phyloP scores from a whole-genome alignment of 257 asterid genomes.

The Nicotiana otophora region DNA sequence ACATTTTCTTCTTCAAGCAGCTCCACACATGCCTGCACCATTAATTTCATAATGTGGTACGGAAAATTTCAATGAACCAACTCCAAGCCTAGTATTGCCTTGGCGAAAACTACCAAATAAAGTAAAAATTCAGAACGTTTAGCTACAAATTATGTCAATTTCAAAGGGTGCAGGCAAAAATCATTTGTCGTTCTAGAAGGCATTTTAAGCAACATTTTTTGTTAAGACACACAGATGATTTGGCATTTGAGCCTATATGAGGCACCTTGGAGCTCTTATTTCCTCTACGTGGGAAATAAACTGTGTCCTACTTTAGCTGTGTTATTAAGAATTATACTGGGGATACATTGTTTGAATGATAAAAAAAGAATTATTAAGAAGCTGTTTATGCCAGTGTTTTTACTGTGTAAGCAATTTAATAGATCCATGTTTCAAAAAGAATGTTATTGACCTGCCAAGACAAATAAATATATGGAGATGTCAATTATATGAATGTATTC shows the following conservation, averaged over 20 bases:
- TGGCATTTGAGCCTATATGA: neutral
- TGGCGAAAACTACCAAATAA: neutral
- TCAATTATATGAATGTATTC: neutral
- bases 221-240: neutral
- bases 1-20: slow-evolving; percentile 67
- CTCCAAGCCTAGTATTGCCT: neutral
- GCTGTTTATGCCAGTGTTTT: neutral
- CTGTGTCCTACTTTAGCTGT: neutral
- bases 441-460: neutral
- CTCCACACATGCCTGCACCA: slow-evolving; percentile 61
- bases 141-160: neutral
- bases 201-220: neutral
- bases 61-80: neutral
- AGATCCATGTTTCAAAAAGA: neutral
- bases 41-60: neutral
- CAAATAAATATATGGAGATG: neutral
- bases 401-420: neutral
- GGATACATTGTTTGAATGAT: neutral
- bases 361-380: neutral
- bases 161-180: neutral
- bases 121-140: neutral
- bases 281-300: neutral
- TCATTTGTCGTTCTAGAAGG: neutral
- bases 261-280: neutral
- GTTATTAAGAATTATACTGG: neutral